Conservation (phyloP, 106 monocot genomes). For the Acorus calamus region DNA sequence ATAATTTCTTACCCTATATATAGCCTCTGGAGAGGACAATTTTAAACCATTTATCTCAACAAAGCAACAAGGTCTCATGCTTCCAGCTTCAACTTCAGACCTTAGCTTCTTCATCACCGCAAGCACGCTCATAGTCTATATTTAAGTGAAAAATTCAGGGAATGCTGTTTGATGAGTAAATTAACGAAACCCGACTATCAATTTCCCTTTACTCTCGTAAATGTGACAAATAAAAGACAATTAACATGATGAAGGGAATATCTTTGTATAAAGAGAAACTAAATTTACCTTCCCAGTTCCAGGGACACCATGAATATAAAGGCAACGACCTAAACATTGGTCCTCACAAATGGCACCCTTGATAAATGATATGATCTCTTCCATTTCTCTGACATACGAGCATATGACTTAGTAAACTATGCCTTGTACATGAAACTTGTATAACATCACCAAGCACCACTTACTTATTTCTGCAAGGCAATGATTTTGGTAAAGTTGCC, state of each 20-base stretch:
- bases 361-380: conserved; percentile 69
- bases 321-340: conserved; percentile 82
- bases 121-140: conserved; percentile 95
- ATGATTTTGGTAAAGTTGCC: conserved; percentile 77
- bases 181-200: neutral
- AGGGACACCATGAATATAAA: conserved; percentile 98
- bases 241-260: neutral
- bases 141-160: conserved; percentile 13
- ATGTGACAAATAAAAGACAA: too few relatives aligned
- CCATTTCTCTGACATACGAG: conserved; percentile 69
- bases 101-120: conserved; percentile 70
- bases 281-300: conserved; percentile 84
- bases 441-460: conserved; percentile 1
- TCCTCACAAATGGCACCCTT: conserved; percentile 74
- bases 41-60: conserved; percentile 91
- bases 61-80: conserved; percentile 58
- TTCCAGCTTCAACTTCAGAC: conserved; percentile 72
- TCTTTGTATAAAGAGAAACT: neutral
- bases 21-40: conserved; percentile 84
- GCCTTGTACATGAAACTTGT: neutral
- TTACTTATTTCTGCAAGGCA: conserved; percentile 92
- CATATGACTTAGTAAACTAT: neutral
- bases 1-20: conserved; percentile 57
- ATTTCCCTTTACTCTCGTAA: neutral
- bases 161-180: neutral